Evolutionary conservation across 208 protist species (phyloP).

Genomic region (Herpetomonas samuelpessoai): DNA sequence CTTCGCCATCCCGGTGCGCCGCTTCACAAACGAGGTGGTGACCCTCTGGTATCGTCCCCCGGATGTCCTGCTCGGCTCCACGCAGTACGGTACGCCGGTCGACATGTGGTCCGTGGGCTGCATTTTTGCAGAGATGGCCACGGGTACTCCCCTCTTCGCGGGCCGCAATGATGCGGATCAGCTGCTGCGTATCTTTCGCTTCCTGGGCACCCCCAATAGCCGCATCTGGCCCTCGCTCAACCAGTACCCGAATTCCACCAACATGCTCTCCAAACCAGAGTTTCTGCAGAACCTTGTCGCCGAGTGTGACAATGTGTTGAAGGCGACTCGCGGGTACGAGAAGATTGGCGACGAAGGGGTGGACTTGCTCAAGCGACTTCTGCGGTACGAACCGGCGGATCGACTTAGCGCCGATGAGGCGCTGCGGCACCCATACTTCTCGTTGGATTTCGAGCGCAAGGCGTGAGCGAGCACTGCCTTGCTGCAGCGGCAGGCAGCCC

Average conservation of each 20-base stretch:
- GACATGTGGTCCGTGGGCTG: constrained; percentile 95
- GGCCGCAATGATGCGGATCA: constrained; percentile 96
- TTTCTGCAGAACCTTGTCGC: constrained; percentile 57
- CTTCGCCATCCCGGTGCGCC: constrained; percentile 85
- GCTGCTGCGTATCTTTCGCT: constrained; percentile 95
- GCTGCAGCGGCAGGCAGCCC: background rate
- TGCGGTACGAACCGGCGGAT: constrained; percentile 71
- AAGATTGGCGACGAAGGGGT: constrained; percentile 65
- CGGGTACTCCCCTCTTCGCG: constrained; percentile 93
- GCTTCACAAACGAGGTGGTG: constrained; percentile 89
- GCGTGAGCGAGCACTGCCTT: background rate
- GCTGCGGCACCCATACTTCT: constrained; percentile 85
- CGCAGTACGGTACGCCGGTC: constrained; percentile 84
- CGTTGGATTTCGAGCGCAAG: constrained; percentile 35
- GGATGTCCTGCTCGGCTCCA: constrained; percentile 90
- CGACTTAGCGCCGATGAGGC: constrained; percentile 79
- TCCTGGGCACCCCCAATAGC: constrained; percentile 93
- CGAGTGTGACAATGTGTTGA: constrained; percentile 49
- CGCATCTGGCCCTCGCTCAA: constrained; percentile 91
- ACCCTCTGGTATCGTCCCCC: constrained; percentile 95
- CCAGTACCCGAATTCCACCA: constrained; percentile 74
- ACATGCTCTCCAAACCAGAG: constrained; percentile 73
- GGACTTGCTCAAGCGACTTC: constrained; percentile 61
- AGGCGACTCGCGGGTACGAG: constrained; percentile 34
- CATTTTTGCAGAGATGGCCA: constrained; percentile 94